Conservation (phyloP, 169 alveolate genomes). For the Plasmodium malariae region DNA sequence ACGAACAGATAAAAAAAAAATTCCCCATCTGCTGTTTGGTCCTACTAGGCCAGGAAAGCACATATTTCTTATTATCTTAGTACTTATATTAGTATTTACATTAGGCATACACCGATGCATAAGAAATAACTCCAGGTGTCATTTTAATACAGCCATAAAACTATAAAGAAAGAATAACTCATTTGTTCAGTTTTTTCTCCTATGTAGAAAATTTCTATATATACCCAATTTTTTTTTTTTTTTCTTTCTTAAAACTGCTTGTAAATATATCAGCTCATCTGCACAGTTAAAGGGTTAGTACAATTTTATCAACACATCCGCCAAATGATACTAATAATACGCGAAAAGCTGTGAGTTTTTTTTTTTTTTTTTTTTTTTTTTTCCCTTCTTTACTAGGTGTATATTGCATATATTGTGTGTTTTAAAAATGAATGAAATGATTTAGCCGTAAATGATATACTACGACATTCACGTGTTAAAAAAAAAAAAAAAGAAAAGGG, state of each 20-base stretch:
- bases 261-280: too few relatives aligned
- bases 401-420: too few relatives aligned
- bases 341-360: too few relatives aligned
- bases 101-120: not conserved
- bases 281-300: not conserved
- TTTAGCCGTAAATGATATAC: too few relatives aligned
- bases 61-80: slow-evolving; percentile 3
- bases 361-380: too few relatives aligned
- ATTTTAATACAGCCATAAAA: not conserved
- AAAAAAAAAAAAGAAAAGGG: not conserved
- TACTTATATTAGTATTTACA: too few relatives aligned
- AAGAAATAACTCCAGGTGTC: not conserved
- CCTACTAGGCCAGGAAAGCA: not conserved
- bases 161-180: not conserved
- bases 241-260: too few relatives aligned
- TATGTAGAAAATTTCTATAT: not conserved
- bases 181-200: not conserved
- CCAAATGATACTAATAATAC: too few relatives aligned
- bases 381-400: not conserved
- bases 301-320: too few relatives aligned
- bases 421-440: too few relatives aligned
- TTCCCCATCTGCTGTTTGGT: not conserved
- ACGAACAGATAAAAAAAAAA: slow-evolving; percentile 2
- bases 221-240: not conserved
- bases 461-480: too few relatives aligned